A percentile compares a stretch with the other conserved stretches of the same genome.
These are phyloP conservation scores for Aspergillus jensenii DNA, from an alignment of 2,329 filamentous ascomycete genomes.

Conservation along the genomic window DNA sequence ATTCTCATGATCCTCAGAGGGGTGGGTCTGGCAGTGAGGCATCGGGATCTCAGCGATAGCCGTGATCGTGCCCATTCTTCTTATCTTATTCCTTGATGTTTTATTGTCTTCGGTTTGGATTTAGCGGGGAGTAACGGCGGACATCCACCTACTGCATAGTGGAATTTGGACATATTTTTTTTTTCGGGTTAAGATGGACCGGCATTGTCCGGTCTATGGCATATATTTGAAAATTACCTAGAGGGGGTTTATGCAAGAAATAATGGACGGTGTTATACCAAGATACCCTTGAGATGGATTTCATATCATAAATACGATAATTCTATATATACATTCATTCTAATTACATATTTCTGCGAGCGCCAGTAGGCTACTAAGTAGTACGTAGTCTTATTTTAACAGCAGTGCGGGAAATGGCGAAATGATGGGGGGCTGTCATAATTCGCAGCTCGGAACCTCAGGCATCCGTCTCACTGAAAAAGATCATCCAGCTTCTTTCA, in stretches of 20 bases:
- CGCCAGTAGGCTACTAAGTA: no score
- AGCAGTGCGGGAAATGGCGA: not conserved
- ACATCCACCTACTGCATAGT: constrained; percentile 3
- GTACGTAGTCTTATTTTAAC: no score
- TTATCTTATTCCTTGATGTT: not conserved
- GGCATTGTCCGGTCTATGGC: not conserved
- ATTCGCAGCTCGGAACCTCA: constrained; percentile 1
- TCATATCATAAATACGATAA: not conserved
- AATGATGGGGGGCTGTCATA: not conserved
- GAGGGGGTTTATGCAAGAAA: not conserved
- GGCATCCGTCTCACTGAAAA: constrained; percentile 7
- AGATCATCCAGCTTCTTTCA: constrained; percentile 8
- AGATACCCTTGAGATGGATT: constrained; percentile 8
- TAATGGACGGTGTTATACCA: not conserved
- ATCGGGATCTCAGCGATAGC: not conserved
- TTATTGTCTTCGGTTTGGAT: constrained; percentile 4
- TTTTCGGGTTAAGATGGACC: not conserved
- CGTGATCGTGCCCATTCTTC: not conserved
- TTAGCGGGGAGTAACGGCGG: constrained; percentile 18
- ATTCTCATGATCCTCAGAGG: not conserved
- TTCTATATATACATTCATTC: not conserved
- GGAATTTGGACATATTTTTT: not conserved
- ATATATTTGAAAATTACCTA: not conserved
- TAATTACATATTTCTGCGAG: no score
- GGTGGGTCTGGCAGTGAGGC: not conserved